Conservation (phyloP, 2,329 filamentous ascomycete species). For the Diaporthe eres region DNA sequence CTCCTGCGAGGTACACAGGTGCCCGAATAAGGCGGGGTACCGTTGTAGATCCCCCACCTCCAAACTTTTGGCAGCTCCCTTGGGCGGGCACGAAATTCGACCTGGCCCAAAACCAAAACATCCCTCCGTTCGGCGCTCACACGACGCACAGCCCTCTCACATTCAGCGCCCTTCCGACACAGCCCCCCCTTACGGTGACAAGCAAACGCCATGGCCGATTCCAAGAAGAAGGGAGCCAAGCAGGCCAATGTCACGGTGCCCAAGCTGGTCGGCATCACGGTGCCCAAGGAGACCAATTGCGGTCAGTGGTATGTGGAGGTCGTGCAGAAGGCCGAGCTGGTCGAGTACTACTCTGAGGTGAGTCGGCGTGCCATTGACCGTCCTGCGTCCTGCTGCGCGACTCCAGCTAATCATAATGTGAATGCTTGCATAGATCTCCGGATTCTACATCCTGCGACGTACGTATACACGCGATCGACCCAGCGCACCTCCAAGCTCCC, state of each 20-base stretch:
- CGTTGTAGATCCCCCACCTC: slow-evolving; percentile 21
- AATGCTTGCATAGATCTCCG: slow-evolving; percentile 78
- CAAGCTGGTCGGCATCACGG: slow-evolving; percentile 54
- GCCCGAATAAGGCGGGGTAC: slow-evolving; percentile 27
- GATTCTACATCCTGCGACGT: slow-evolving; percentile 90
- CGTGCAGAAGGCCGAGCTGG: slow-evolving; percentile 95
- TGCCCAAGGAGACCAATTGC: slow-evolving; percentile 33
- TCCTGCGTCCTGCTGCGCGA: not conserved
- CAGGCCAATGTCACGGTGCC: not conserved
- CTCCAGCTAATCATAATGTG: not conserved
- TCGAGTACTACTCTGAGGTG: slow-evolving; percentile 84
- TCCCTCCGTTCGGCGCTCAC: not conserved
- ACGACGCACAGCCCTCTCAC: not conserved
- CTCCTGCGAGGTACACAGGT: not conserved
- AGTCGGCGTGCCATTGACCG: not conserved
- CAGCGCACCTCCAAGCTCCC: not conserved
- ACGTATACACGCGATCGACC: not conserved
- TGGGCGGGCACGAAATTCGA: slow-evolving; percentile 15
- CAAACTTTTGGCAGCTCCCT: slow-evolving; percentile 34
- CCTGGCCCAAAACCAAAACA: slow-evolving; percentile 14
- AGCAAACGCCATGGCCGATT: slow-evolving; percentile 19
- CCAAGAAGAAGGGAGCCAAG: slow-evolving; percentile 5
- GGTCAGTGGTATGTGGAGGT: slow-evolving; percentile 93
- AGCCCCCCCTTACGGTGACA: not conserved
- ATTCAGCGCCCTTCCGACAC: not conserved